Conservation (phyloP, 306 rosid genomes). For the Dalbergia cultrata region DNA sequence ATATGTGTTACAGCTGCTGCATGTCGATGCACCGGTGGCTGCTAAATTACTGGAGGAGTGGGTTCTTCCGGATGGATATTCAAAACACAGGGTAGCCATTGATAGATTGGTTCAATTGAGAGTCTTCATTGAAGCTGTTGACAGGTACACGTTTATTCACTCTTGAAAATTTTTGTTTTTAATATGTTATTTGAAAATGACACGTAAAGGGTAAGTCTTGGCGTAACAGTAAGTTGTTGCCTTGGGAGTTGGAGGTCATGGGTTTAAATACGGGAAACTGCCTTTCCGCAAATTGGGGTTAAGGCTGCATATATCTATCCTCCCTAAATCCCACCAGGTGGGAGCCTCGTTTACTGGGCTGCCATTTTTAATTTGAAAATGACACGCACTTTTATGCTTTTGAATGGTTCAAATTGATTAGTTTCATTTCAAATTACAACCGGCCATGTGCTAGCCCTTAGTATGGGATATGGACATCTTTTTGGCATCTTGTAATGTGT, state of each 20-base stretch:
- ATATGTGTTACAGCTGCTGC: conserved; percentile 81
- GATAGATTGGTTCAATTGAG: conserved; percentile 92
- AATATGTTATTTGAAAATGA: conserved; percentile 8
- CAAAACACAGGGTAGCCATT: conserved; percentile 85
- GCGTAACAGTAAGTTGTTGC: no score
- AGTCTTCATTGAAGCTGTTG: conserved; percentile 75
- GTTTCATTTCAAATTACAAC: conserved; percentile 16
- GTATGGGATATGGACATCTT: conserved; percentile 22
- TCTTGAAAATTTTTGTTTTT: background rate
- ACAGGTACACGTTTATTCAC: conserved; percentile 55
- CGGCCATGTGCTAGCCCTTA: conserved; percentile 15
- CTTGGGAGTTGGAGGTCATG: no score
- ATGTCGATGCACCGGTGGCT: conserved; percentile 65
- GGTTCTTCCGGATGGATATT: conserved; percentile 88
- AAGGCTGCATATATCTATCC: no score
- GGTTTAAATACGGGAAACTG: no score
- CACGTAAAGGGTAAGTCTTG: background rate
- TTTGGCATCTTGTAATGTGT: conserved; percentile 33
- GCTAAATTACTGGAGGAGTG: conserved; percentile 89
- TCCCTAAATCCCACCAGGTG: no score
- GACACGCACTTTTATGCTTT: conserved; percentile 7
- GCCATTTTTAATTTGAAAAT: no score
- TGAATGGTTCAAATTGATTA: conserved; percentile 25
- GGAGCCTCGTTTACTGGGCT: no score
- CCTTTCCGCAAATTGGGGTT: no score